Evolutionary conservation across 208 protist species (phyloP), one percentile per base, ranked within the genome.

Genomic region (Wallacemonas sp.): DNA sequence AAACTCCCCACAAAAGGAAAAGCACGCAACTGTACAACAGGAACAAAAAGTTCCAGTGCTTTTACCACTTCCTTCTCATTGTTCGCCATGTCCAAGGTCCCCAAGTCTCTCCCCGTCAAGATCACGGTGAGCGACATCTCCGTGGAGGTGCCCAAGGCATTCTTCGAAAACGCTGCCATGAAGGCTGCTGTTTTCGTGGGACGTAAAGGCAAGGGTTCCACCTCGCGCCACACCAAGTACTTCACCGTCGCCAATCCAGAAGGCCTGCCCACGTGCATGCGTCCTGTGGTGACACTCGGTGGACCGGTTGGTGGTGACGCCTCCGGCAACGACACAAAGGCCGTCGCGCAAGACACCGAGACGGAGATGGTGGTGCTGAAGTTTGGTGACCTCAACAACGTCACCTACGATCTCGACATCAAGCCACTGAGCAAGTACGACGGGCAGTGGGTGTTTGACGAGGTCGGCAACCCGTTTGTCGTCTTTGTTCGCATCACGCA

Each of bases 201-300:
- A 6, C 70, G 78, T 56, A 73, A 76, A 24, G 74, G 78, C 48
- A 65, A 73, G 52, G 52, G 46, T 16, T 46, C 73, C 39, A 58
- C 70, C 23, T 76, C 78, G 2, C 78, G 78, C 46, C 72, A 65
- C 65, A 79, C 72, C n/a, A 83, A 83, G 73, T 80, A 74, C 65
- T 83, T 83, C 61, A 80, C 78, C 27, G 48, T 83, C 32, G 63
- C 70, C 14, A 61, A 77, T 61, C 65, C 78, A 29, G 8, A 52
- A 6, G 47, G 64, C 21, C 43, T 80, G n/a, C 60, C 55, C 14
- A 63, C 68, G 11, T 34, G 30, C 65, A 76, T 52, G 16, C 68
- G 75, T 36, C 57, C 52, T 30, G 56, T 27, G 1, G 56, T 48
- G 38, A 48, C 47, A 38, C 65, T 41, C 21, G 60, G 55, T 24